Evolutionary conservation across 148 eudicot genomes (phyloP).

Genomic region (Camellia lanceoleosa): DNA sequence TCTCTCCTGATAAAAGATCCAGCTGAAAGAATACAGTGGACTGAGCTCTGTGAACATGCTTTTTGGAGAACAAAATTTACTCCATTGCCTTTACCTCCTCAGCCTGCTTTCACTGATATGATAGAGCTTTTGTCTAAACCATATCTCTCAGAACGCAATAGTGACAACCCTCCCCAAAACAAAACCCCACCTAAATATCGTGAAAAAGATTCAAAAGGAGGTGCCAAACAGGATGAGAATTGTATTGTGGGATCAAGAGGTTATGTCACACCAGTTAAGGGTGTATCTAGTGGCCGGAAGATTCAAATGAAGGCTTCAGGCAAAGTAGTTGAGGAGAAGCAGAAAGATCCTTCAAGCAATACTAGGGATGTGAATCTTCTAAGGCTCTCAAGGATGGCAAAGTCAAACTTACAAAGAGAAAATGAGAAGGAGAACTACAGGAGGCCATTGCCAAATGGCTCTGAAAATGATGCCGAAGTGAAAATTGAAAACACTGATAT

Average conservation of each 20-base stretch:
- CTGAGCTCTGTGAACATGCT: constrained; percentile 80
- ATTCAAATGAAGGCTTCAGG: constrained; percentile 52
- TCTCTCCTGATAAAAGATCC: constrained; percentile 93
- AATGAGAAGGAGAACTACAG: constrained; percentile 96
- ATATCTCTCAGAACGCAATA: constrained; percentile 68
- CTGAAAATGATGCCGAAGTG: constrained; percentile 79
- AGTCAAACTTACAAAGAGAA: constrained; percentile 78
- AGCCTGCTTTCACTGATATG: constrained; percentile 79
- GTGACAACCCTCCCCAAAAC: constrained; percentile 47
- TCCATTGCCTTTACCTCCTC: constrained; percentile 61
- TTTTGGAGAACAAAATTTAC: constrained; percentile 69
- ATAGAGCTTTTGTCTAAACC: constrained; percentile 55
- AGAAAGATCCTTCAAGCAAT: constrained; percentile 42
- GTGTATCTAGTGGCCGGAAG: constrained; percentile 58
- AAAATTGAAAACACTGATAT: constrained; percentile 93
- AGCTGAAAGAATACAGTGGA: constrained; percentile 90
- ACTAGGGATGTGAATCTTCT: constrained; percentile 70
- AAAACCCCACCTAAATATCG: constrained; percentile 59
- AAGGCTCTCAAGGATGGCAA: constrained; percentile 93
- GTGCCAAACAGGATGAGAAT: constrained; percentile 61
- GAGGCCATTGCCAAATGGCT: constrained; percentile 71
- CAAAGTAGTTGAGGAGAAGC: constrained; percentile 56
- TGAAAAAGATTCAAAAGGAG: constrained; percentile 56
- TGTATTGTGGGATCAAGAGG: constrained; percentile 38
- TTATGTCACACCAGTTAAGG: constrained; percentile 62